Conservation (phyloP, 148 eudicot species). For the Nyssa sinensis region DNA sequence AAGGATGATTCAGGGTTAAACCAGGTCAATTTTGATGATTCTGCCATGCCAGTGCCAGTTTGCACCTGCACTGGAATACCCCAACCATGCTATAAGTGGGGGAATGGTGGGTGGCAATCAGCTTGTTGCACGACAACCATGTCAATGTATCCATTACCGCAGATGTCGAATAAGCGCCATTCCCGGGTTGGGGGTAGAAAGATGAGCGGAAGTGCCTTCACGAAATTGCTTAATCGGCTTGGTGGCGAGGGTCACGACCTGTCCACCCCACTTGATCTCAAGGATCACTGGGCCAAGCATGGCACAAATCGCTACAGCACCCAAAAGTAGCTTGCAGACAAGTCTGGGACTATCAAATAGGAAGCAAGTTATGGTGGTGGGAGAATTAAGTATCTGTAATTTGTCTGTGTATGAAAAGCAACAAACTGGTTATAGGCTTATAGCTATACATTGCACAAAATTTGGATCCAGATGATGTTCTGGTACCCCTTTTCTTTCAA, state of each 20-base stretch:
- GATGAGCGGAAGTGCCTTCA: conserved; percentile 44
- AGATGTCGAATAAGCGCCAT: conserved; percentile 33
- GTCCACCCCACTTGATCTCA: conserved; percentile 39
- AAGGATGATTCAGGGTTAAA: conserved; percentile 35
- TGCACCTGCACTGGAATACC: conserved; percentile 49
- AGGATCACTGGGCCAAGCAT: conserved; percentile 47
- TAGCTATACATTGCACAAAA: not conserved
- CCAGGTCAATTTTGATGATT: conserved; percentile 40
- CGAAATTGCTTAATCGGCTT: conserved; percentile 35
- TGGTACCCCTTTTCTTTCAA: no score
- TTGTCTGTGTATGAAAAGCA: not conserved
- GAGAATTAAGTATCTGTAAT: not conserved
- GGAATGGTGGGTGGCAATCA: conserved; percentile 51
- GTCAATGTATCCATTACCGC: conserved; percentile 45
- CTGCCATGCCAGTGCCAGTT: conserved; percentile 44
- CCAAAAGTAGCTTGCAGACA: conserved; percentile 24
- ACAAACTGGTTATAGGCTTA: not conserved
- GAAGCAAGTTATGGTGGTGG: not conserved
- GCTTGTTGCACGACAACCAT: conserved; percentile 45
- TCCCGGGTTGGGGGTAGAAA: conserved; percentile 44
- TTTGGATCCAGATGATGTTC: not conserved
- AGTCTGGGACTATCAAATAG: not conserved
- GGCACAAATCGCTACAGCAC: conserved; percentile 41
- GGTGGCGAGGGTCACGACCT: conserved; percentile 37
- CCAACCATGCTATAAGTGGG: conserved; percentile 54